Evolutionary conservation across 257 asterid genomes (phyloP).

Genomic region (Plantago elongata): DNA sequence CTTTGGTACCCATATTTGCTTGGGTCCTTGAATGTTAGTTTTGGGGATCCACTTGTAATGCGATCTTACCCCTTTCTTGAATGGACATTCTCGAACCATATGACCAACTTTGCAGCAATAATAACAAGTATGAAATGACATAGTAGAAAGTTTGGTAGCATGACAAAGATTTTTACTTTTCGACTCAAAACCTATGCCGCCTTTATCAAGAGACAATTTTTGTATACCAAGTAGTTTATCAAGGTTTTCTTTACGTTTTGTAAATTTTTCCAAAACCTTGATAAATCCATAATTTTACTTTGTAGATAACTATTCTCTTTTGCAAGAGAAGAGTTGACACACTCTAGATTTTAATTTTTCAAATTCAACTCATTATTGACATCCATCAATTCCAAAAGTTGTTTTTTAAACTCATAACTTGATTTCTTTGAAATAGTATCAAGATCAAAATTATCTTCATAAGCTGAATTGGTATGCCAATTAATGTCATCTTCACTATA

Average conservation of each 20-base stretch:
- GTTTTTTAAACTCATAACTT: too few species aligned
- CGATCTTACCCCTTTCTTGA: background rate
- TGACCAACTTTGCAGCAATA: background rate
- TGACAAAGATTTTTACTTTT: too few species aligned
- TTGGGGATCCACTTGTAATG: background rate
- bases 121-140: background rate
- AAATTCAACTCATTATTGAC: too few species aligned
- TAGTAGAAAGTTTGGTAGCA: background rate
- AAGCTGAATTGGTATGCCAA: background rate
- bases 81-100: background rate
- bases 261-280: background rate
- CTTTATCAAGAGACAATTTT: background rate
- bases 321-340: background rate
- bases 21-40: background rate
- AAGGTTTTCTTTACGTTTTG: background rate
- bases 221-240: background rate
- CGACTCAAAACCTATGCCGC: background rate
- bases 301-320: background rate
- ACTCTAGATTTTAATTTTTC: background rate
- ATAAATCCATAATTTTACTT: background rate
- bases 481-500: background rate
- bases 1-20: background rate
- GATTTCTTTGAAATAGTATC: background rate
- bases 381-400: too few species aligned
- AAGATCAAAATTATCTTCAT: background rate